These are phyloP conservation scores for Leucosporidium scottii DNA, from an alignment of 768 basidiomycete genomes.

Conservation along the genomic window DNA sequence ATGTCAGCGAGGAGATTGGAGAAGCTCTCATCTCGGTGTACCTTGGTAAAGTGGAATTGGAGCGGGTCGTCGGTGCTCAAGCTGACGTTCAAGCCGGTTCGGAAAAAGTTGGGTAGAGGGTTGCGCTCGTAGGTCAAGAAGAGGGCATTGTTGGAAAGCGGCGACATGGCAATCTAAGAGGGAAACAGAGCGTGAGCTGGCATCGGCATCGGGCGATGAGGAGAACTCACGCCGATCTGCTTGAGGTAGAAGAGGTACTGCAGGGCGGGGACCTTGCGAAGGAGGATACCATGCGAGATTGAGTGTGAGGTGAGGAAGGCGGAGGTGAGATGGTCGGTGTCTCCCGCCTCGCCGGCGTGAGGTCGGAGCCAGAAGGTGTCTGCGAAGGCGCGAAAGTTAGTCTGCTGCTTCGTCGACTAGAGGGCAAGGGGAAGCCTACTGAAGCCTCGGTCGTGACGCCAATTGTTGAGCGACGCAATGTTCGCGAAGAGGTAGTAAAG, in stretches of 20 bases:
- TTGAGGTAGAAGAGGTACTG: slow-evolving; percentile 97
- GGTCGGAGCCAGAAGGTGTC: slow-evolving; percentile 96
- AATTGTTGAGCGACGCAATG: slow-evolving; percentile 88
- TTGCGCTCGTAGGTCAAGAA: slow-evolving; percentile 96
- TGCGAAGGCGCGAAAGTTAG: slow-evolving; percentile 41
- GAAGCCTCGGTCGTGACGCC: slow-evolving; percentile 79
- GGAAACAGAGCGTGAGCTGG: no score
- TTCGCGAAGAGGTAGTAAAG: slow-evolving; percentile 97
- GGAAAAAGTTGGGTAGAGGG: slow-evolving; percentile 94
- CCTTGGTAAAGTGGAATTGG: slow-evolving; percentile 98
- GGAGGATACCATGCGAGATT: slow-evolving; percentile 96
- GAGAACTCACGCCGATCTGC: slow-evolving; percentile 55
- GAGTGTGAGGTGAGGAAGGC: slow-evolving; percentile 95
- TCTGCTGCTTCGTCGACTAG: neutral
- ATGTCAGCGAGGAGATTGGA: neutral
- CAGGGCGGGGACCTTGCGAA: slow-evolving; percentile 93
- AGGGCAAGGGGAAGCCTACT: slow-evolving; percentile 53
- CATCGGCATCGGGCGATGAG: no score
- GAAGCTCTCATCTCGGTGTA: slow-evolving; percentile 39
- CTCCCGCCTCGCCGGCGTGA: slow-evolving; percentile 95
- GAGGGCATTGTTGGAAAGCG: slow-evolving; percentile 92
- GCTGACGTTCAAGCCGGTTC: slow-evolving; percentile 84
- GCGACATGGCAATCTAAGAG: slow-evolving; percentile 83
- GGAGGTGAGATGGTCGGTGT: slow-evolving; percentile 92
- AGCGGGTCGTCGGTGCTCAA: slow-evolving; percentile 91